A percentile compares a stretch with the other conserved stretches of the same genome.
Evolutionary conservation across 164 flowering plant species (phyloP).

Genomic region (Amborella trichopoda): DNA sequence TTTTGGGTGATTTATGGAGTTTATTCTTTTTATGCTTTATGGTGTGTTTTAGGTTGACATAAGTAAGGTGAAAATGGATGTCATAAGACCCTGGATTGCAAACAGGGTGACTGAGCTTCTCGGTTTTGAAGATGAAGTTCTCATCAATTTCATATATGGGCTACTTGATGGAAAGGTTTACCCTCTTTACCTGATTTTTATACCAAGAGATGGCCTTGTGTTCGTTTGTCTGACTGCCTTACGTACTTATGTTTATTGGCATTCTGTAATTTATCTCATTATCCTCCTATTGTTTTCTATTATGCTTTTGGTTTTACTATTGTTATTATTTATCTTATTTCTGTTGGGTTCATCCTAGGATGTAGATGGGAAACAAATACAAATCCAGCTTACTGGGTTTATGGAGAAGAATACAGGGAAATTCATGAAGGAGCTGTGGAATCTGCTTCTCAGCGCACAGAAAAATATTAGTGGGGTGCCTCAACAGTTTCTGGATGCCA

Average conservation of each 20-base stretch:
- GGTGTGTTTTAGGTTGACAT: conserved; percentile 57
- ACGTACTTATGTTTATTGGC: too few species aligned
- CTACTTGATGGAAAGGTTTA: conserved; percentile 77
- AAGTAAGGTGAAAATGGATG: conserved; percentile 87
- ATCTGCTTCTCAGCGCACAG: conserved; percentile 80
- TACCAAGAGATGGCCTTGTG: too few species aligned
- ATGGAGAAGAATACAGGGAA: conserved; percentile 97
- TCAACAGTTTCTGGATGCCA: conserved; percentile 91
- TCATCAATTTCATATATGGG: conserved; percentile 78
- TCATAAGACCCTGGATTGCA: conserved; percentile 85
- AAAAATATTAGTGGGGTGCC: conserved; percentile 90
- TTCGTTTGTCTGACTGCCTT: too few species aligned
- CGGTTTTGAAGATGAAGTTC: conserved; percentile 94
- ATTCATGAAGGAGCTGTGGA: conserved; percentile 98
- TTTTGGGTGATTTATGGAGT: too few species aligned
- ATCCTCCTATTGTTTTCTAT: too few species aligned
- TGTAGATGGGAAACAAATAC: conserved; percentile 89
- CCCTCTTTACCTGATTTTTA: too few species aligned
- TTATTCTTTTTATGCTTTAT: too few species aligned
- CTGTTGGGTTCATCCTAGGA: conserved; percentile 41
- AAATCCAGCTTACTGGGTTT: conserved; percentile 86
- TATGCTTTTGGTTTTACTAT: too few species aligned
- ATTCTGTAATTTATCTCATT: too few species aligned
- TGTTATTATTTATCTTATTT: too few species aligned
- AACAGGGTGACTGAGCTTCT: conserved; percentile 81